Evolutionary conservation across 2,329 filamentous ascomycete genomes (phyloP).

Genomic region (Fusarium coffeatum): DNA sequence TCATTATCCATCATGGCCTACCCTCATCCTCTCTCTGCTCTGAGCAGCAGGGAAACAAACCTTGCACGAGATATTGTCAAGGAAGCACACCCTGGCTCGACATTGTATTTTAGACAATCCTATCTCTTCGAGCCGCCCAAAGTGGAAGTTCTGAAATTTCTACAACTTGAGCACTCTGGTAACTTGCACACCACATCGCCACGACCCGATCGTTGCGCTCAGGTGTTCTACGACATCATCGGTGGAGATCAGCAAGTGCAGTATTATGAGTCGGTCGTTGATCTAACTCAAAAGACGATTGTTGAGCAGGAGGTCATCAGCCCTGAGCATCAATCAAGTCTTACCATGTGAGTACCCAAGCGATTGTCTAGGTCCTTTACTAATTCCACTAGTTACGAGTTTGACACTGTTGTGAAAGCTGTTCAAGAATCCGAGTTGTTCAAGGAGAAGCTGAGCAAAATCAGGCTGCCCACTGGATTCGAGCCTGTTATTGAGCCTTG

Average conservation of each 20-base stretch:
- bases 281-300: slow-evolving; percentile 46
- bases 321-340: slow-evolving; percentile 46
- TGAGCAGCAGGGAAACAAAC: slow-evolving; percentile 48
- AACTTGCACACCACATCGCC: slow-evolving; percentile 44
- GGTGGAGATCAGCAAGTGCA: slow-evolving; percentile 39
- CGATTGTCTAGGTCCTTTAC: rapidly evolving
- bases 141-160: slow-evolving; percentile 56
- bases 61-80: slow-evolving; percentile 52
- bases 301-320: slow-evolving; percentile 46
- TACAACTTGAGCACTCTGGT: slow-evolving; percentile 57
- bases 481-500: slow-evolving; percentile 51
- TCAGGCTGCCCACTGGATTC: slow-evolving; percentile 47
- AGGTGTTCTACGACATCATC: slow-evolving; percentile 56
- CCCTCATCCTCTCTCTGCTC: slow-evolving; percentile 49
- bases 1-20: slow-evolving; percentile 2
- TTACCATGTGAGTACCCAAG: slow-evolving; percentile 50
- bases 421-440: slow-evolving; percentile 48
- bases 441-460: slow-evolving; percentile 47
- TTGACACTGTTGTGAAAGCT: slow-evolving; percentile 51
- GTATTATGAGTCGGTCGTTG: slow-evolving; percentile 53
- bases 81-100: slow-evolving; percentile 43
- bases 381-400: slow-evolving; percentile 35
- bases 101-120: slow-evolving; percentile 61
- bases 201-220: slow-evolving; percentile 54
- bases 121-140: slow-evolving; percentile 64